Evolutionary conservation across 1,284 basidiomycete species (phyloP), one percentile per base, ranked within the genome.

Genomic region (Moesziomyces parantarcticus): DNA sequence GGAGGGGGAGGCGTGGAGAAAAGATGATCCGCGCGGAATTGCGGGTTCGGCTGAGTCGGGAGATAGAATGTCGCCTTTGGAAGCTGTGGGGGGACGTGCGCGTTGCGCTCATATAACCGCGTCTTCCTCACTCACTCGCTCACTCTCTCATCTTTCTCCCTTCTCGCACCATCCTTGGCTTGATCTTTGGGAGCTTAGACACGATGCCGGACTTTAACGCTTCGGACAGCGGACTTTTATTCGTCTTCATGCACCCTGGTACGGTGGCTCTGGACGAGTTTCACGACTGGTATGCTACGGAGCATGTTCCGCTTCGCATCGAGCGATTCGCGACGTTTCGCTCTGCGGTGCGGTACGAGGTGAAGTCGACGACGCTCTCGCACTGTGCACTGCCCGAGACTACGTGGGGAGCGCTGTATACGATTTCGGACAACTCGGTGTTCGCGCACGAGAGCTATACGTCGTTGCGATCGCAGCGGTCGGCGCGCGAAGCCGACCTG

Each of bases 281-380:
- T 50, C 78, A 84, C 45, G 83, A 84, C 43, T 85, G 85, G 85
- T 85, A 85, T 76, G 84, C 84, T 66, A 73, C 77, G 54, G 85
- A 85, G 56, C 85, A 85, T 54, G 81, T 85, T 2, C 85, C 85
- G 2, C 58, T 85, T 3, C 79, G 85, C 1, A 81, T 81, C 11
- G 46, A 56, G 5, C 40, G 36, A 11, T 74, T 77, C 22, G 1
- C 29, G 13, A 51, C 58, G 5, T 75, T 74, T 48, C 56, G 54
- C 13, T 58, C 60, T 7, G 67, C 61, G 3, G 60, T 32, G 4
- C 58, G 67, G 1, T 75, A 76, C 26, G 14, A 49, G 6, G 63
- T 74, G 0, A 41, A 48, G 1, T 48, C 47, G 1, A 40, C 54
- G 10, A 22, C 56, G 21, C 1, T 48, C 4, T 14, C 21, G 5